These are phyloP conservation scores for Cryptococcus sp. DNA, from an alignment of 1,284 basidiomycete species.

Conservation along the genomic window DNA sequence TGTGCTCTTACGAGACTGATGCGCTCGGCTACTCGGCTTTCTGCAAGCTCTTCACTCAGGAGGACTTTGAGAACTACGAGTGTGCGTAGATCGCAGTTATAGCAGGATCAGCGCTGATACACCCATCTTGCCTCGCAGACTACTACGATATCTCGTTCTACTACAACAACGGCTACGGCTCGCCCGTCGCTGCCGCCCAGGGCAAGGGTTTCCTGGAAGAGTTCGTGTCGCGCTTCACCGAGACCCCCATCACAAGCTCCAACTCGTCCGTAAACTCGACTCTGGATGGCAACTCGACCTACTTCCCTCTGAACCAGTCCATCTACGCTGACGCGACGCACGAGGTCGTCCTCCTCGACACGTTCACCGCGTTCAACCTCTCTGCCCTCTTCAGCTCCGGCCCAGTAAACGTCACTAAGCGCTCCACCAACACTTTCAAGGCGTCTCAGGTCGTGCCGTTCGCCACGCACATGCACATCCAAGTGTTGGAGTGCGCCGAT, in stretches of 20 bases:
- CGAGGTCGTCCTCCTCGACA: constrained; percentile 72
- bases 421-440: constrained; percentile 57
- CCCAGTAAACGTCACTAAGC: constrained; percentile 27
- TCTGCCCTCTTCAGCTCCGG: constrained; percentile 52
- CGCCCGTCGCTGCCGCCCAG: constrained; percentile 72
- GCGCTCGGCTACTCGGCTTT: constrained; percentile 86
- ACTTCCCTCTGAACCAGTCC: constrained; percentile 77
- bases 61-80: constrained; percentile 83
- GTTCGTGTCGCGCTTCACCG: constrained; percentile 73
- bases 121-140: constrained; percentile 58
- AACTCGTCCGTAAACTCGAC: constrained; percentile 80
- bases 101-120: neutral
- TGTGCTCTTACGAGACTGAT: constrained; percentile 86
- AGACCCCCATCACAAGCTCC: constrained; percentile 66
- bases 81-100: constrained; percentile 63
- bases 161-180: constrained; percentile 78
- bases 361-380: constrained; percentile 72
- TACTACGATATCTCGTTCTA: constrained; percentile 54
- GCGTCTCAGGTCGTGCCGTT: constrained; percentile 72
- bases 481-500: constrained; percentile 45
- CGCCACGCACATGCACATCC: constrained; percentile 58
- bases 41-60: constrained; percentile 82
- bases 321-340: constrained; percentile 63
- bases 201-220: constrained; percentile 86
- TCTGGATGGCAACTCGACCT: constrained; percentile 66